Evolutionary conservation across 345 rosid species (phyloP).

Genomic region (Anastatica hierochuntica): DNA sequence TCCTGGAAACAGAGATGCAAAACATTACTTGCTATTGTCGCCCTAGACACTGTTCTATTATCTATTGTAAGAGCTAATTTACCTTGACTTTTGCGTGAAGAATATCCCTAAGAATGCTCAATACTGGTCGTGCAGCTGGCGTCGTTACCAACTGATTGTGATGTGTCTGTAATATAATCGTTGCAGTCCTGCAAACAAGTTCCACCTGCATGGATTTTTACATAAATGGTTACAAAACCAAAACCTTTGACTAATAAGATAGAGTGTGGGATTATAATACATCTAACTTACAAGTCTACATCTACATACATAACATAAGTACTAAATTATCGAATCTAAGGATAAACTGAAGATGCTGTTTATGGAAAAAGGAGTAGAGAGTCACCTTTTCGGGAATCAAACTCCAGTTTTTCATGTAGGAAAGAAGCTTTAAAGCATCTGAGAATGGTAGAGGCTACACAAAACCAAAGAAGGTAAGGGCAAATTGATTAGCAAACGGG

Average conservation of each 20-base stretch:
- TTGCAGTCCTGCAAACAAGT: slow-evolving; percentile 68
- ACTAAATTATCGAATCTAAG: neutral
- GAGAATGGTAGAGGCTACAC: slow-evolving; percentile 84
- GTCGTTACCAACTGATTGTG: slow-evolving; percentile 70
- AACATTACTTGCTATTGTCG: neutral
- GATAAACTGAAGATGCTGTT: too few relatives aligned
- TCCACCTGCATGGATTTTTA: slow-evolving; percentile 56
- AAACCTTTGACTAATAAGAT: neutral
- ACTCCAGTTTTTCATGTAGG: slow-evolving; percentile 68
- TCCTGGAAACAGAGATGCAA: slow-evolving; percentile 38
- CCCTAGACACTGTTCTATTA: neutral
- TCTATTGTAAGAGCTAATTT: neutral
- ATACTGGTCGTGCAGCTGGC: slow-evolving; percentile 66
- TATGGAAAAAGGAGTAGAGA: neutral
- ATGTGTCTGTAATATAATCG: slow-evolving; percentile 65
- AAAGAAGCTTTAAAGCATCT: slow-evolving; percentile 75
- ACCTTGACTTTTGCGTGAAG: slow-evolving; percentile 75
- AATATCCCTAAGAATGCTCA: slow-evolving; percentile 58
- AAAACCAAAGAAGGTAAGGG: neutral
- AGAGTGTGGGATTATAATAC: neutral
- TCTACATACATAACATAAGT: neutral
- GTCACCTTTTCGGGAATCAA: slow-evolving; percentile 72
- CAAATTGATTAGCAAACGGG: neutral
- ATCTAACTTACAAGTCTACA: neutral
- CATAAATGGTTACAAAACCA: too few relatives aligned